Evolutionary conservation across 805 yeast genomes (phyloP).

Genomic region (Sungouiozyma intestinalis): DNA sequence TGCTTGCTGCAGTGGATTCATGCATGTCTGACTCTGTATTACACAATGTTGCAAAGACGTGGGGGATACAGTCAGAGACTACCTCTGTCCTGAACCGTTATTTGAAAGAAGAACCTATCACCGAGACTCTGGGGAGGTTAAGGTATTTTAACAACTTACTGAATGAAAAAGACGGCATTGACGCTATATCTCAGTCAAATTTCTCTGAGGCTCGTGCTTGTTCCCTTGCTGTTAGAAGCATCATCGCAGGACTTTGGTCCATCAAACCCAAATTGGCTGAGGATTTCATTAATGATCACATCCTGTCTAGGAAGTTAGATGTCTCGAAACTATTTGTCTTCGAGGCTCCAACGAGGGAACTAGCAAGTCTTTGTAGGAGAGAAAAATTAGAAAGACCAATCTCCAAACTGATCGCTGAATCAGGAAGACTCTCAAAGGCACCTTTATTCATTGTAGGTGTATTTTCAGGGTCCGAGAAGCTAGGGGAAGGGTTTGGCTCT

Average conservation of each 20-base stretch:
- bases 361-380: constrained; percentile 65
- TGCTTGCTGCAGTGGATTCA: constrained; percentile 66
- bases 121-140: constrained; percentile 59
- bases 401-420: constrained; percentile 78
- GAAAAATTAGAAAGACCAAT: constrained; percentile 66
- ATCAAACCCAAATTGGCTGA: constrained; percentile 46
- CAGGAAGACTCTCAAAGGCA: constrained; percentile 76
- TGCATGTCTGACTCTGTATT: constrained; percentile 61
- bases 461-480: constrained; percentile 67
- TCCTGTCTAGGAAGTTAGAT: constrained; percentile 73
- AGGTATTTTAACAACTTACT: constrained; percentile 34
- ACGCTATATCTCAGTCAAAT: constrained; percentile 32
- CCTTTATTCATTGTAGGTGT: constrained; percentile 90
- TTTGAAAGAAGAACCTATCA: constrained; percentile 57
- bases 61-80: constrained; percentile 85
- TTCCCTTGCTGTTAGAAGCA: constrained; percentile 69
- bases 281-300: constrained; percentile 59
- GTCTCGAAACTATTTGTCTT: constrained; percentile 67
- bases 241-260: constrained; percentile 66
- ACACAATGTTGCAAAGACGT: constrained; percentile 53
- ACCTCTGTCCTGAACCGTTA: constrained; percentile 54
- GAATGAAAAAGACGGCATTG: constrained; percentile 40
- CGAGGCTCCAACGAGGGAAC: constrained; percentile 76
- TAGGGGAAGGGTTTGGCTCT: constrained; percentile 93
- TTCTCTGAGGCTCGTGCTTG: constrained; percentile 27